Percentiles rank a stretch among this genome's conserved stretches.
Evolutionary conservation across 768 basidiomycete species (phyloP).

Genomic region (Suillus placidus): DNA sequence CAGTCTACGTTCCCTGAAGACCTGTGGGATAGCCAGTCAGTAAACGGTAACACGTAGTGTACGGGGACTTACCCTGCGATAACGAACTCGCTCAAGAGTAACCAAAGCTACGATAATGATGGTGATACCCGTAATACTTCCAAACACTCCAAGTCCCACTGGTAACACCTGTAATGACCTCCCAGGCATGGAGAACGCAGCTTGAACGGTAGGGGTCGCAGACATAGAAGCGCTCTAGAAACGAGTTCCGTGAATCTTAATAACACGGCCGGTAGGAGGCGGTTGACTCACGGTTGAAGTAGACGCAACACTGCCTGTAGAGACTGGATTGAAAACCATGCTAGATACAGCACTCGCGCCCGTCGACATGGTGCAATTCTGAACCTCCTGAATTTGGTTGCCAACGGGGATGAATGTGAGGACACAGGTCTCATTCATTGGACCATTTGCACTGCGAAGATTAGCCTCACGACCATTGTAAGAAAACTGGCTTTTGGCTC

Average conservation of each 20-base stretch:
- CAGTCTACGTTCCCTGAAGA: constrained; percentile 74
- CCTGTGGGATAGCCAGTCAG: constrained; percentile 39
- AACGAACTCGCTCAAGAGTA: constrained; percentile 85
- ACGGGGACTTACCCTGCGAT: constrained; percentile 65
- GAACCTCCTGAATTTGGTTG: constrained; percentile 54
- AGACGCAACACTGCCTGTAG: constrained; percentile 21
- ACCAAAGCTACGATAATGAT: constrained; percentile 82
- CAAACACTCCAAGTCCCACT: constrained; percentile 82
- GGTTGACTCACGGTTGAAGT: constrained; percentile 24
- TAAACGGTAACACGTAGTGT: background rate
- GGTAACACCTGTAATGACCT: constrained; percentile 75
- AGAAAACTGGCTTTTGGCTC: constrained; percentile 23
- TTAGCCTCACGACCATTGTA: background rate
- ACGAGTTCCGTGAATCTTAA: constrained; percentile 2
- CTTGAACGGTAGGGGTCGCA: constrained; percentile 33
- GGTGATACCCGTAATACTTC: constrained; percentile 83
- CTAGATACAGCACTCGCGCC: constrained; percentile 18
- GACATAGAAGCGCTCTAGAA: constrained; percentile 33
- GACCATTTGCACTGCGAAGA: constrained; percentile 47
- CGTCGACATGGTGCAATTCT: constrained; percentile 50
- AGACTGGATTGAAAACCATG: constrained; percentile 16
- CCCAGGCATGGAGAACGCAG: constrained; percentile 68
- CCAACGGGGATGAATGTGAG: constrained; percentile 59
- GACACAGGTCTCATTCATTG: constrained; percentile 59
- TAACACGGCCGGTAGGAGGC: constrained; percentile 5